These are phyloP conservation scores for Prunus mume DNA, from an alignment of 306 rosid genomes.

Conservation along the genomic window DNA sequence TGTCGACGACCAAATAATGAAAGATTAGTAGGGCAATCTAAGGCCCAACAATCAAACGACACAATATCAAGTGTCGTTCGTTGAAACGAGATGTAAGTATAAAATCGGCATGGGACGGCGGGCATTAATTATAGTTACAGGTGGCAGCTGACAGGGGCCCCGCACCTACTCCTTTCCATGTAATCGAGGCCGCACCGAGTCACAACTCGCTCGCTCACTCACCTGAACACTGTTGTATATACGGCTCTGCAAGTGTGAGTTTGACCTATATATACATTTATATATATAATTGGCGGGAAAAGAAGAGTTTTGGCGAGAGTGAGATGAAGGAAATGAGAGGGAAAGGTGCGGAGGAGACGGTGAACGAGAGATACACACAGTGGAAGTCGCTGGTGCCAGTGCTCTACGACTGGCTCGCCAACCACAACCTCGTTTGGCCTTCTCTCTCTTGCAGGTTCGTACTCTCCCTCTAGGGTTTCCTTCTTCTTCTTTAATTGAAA, in stretches of 20 bases:
- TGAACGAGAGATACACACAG: conserved; percentile 54
- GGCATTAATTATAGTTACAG: no score
- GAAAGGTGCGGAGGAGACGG: conserved; percentile 26
- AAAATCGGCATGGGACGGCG: no score
- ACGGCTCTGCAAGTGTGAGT: background rate
- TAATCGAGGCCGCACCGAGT: background rate
- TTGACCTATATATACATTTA: background rate
- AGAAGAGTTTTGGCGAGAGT: background rate
- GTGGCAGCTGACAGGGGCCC: no score
- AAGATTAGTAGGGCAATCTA: no score
- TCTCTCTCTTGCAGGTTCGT: conserved; percentile 88
- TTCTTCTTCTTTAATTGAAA: background rate
- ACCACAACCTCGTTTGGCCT: conserved; percentile 97
- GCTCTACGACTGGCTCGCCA: conserved; percentile 93
- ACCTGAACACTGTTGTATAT: background rate
- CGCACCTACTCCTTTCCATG: background rate
- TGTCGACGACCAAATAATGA: no score
- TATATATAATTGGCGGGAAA: background rate
- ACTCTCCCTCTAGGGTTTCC: conserved; percentile 16
- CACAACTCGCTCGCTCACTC: background rate
- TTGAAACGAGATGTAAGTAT: no score
- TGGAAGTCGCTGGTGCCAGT: conserved; percentile 88
- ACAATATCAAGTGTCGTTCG: no score
- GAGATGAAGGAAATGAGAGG: conserved; percentile 27
- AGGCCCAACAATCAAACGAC: no score